phyloP scores from a whole-genome alignment of 371 early-diverging fungal species.

The Blakeslea trispora region DNA sequence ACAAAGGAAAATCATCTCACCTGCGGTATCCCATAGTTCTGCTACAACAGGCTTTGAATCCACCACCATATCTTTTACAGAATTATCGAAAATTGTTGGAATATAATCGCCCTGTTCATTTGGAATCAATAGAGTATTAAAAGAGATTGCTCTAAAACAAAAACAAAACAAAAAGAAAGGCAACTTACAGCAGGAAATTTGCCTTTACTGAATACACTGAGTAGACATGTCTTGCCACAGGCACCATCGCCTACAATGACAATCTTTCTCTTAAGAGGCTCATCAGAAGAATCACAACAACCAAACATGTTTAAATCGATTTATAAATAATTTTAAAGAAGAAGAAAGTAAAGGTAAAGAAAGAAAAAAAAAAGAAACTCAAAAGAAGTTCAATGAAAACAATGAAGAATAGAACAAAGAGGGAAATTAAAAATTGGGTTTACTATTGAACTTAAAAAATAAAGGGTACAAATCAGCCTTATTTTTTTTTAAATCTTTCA shows the following conservation, averaged over 20 bases:
- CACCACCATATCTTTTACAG: slow-evolving; percentile 73
- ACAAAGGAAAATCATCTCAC: slow-evolving; percentile 2
- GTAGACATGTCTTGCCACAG: slow-evolving; percentile 68
- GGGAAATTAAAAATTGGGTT: slow-evolving; percentile 7
- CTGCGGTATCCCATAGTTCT: slow-evolving; percentile 90
- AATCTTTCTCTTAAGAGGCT: slow-evolving; percentile 52
- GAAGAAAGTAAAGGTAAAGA: not conserved
- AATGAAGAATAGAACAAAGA: slow-evolving; percentile 1
- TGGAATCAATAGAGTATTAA: not conserved
- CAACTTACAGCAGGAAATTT: slow-evolving; percentile 55
- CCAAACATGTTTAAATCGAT: slow-evolving; percentile 10
- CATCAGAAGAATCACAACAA: slow-evolving; percentile 21
- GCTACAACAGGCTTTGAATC: slow-evolving; percentile 73
- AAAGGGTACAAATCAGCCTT: not conserved
- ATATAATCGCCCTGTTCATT: slow-evolving; percentile 27
- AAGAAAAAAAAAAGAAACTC: not conserved
- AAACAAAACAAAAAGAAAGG: no score
- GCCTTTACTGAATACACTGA: slow-evolving; percentile 59
- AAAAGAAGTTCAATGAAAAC: slow-evolving; percentile 3
- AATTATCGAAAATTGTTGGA: slow-evolving; percentile 82
- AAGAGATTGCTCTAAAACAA: no score
- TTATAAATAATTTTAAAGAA: slow-evolving; percentile 1
- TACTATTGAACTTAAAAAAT: not conserved
- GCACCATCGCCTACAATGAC: slow-evolving; percentile 76
- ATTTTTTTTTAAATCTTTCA: not conserved